These are phyloP conservation scores for Pterocarpus santalinus DNA, from an alignment of 306 rosid species.

Conservation along the genomic window DNA sequence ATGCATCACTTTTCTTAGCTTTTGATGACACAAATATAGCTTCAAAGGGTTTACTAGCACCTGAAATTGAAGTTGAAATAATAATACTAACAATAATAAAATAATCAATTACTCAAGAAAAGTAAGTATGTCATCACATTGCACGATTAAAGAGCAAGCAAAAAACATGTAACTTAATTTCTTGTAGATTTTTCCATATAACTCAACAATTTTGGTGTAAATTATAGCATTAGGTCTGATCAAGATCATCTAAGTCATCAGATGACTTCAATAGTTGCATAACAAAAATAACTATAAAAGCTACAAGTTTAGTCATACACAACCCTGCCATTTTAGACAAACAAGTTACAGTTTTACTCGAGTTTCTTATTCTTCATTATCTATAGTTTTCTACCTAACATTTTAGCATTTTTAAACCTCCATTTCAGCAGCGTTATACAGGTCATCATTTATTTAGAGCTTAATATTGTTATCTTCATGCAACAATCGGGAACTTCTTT, in stretches of 20 bases:
- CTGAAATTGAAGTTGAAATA: conserved; percentile 60
- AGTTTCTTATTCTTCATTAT: background rate
- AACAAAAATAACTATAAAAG: conserved; percentile 6
- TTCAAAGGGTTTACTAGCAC: conserved; percentile 83
- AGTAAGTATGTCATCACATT: conserved; percentile 9
- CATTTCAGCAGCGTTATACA: conserved; percentile 25
- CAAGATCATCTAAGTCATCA: conserved; percentile 15
- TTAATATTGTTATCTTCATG: conserved; percentile 30
- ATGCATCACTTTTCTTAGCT: conserved; percentile 57
- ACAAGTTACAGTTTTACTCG: background rate
- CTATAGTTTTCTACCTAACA: background rate
- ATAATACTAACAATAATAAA: background rate
- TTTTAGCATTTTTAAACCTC: conserved; percentile 12
- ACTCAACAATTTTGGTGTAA: conserved; percentile 11
- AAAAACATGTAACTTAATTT: background rate
- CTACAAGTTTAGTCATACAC: background rate
- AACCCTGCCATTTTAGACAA: background rate
- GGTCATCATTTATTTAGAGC: background rate
- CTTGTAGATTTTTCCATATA: background rate
- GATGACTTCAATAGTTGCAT: conserved; percentile 16
- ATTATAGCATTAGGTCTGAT: conserved; percentile 4
- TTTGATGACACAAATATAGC: conserved; percentile 84
- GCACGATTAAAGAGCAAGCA: conserved; percentile 12
- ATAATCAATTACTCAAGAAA: conserved; percentile 13
- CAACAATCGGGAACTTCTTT: conserved; percentile 22